Evolutionary conservation across 192 early-diverging fungal species (phyloP), one percentile per base, ranked within the genome.

Genomic region (Funneliformis geosporum): DNA sequence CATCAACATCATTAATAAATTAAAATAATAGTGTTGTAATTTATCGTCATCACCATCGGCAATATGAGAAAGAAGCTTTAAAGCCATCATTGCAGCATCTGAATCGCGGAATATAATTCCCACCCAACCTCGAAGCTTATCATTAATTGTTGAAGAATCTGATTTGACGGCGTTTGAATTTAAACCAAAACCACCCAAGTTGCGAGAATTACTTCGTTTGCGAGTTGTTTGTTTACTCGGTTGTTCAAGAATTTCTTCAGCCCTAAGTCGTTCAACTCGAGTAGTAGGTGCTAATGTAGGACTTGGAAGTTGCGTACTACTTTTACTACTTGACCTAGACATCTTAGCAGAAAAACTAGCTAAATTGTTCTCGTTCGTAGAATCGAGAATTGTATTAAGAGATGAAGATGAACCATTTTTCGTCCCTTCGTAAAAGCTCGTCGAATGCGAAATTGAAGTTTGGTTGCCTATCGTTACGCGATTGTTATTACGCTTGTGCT

Each of bases 1-100:
- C 84, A 85, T 85, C 10, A 85, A 72, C 70, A 83, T n/a, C 82
- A 85, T 83, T 8, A 85, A 43, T 18, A 85, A 55, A 46, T 83
- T 83, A 70, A 85, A 83, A 42, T 81, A 85, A 28, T 83, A 80
- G 2, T 76, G 82, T 7, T 81, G 81, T 33, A 85, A 70, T 59
- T 80, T 85, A 1, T 81, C 81, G 50, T 85, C 82, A 40, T 80
- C 81, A 44, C 81, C 79, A 25, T 76, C 81, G 40, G 82, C 73
- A 38, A 85, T 81, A 21, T 80, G 69, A 25, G 71, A 79, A 25
- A 85, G 78, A 2, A 85, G 76, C 1, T 82, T 81, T 50, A 85
- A 74, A 6, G 84, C 80, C 84, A 85, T 85, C 64, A 81, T 74
- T 33, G 84, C 84, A 25, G 84, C 84, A 67, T 85, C 84, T 12